These are phyloP conservation scores for Meredithiella fracta DNA, from an alignment of 2,329 filamentous ascomycete species.

Conservation along the genomic window DNA sequence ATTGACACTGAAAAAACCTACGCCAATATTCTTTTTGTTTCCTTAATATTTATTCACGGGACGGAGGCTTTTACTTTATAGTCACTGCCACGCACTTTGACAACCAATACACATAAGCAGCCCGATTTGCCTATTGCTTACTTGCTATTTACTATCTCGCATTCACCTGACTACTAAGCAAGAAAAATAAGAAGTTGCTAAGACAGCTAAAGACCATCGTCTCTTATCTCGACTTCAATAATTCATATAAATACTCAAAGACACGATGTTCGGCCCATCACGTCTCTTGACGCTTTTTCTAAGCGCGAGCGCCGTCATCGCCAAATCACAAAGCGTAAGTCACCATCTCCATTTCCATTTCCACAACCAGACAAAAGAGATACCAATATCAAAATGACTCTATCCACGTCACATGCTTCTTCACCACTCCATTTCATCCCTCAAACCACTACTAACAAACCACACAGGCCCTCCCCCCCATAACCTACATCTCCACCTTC, in stretches of 20 bases:
- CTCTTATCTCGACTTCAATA: background rate
- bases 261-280: background rate
- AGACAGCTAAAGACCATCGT: background rate
- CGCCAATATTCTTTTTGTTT: background rate
- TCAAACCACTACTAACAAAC: background rate
- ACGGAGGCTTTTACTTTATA: background rate
- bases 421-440: background rate
- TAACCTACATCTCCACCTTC: slow-evolving; percentile 4
- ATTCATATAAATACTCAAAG: background rate
- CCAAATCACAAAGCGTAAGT: background rate
- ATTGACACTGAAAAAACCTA: background rate
- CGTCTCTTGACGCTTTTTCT: background rate
- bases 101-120: background rate
- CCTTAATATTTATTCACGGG: background rate
- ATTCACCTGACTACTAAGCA: too few species aligned
- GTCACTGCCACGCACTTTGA: background rate
- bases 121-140: too few species aligned
- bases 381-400: background rate
- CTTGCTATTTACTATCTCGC: too few species aligned
- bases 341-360: background rate
- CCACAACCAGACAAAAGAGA: background rate
- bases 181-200: too few species aligned
- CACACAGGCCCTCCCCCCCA: background rate
- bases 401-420: background rate
- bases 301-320: background rate